Evolutionary conservation across 2,329 filamentous ascomycete genomes (phyloP).

Genomic region (Fusarium anguioides): DNA sequence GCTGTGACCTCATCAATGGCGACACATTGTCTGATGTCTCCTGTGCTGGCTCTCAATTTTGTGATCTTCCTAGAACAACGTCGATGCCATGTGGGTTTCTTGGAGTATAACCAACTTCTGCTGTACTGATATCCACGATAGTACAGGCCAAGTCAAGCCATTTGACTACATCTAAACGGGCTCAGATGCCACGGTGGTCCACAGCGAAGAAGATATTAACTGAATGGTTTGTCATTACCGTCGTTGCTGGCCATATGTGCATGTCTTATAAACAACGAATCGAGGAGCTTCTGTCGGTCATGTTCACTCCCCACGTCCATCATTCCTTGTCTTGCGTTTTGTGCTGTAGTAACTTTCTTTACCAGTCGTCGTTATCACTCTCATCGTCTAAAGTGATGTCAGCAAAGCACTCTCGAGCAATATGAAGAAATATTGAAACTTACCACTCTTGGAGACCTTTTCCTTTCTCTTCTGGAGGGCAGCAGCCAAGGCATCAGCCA

Average conservation of each 20-base stretch:
- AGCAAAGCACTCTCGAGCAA: slow-evolving; percentile 1
- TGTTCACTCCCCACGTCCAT: slow-evolving; percentile 4
- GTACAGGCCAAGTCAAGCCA: slow-evolving; percentile 26
- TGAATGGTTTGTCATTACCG: slow-evolving; percentile 9
- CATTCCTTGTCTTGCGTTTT: slow-evolving; percentile 27
- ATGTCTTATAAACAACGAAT: slow-evolving; percentile 8
- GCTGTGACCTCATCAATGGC: background rate
- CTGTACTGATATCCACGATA: slow-evolving; percentile 23
- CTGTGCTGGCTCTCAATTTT: slow-evolving; percentile 1
- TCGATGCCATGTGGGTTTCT: slow-evolving; percentile 34
- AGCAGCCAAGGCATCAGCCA: slow-evolving; percentile 85
- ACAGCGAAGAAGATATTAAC: slow-evolving; percentile 10
- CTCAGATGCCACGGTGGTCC: slow-evolving; percentile 6
- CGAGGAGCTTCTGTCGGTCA: slow-evolving; percentile 19
- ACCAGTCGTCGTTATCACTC: slow-evolving; percentile 80
- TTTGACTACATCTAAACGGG: slow-evolving; percentile 4
- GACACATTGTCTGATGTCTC: background rate
- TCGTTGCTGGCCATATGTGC: slow-evolving; percentile 10
- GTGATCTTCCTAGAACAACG: slow-evolving; percentile 20
- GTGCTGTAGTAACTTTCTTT: slow-evolving; percentile 28
- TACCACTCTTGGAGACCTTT: slow-evolving; percentile 95
- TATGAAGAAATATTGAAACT: slow-evolving; percentile 56
- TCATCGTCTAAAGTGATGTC: slow-evolving; percentile 72
- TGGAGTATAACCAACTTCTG: slow-evolving; percentile 26
- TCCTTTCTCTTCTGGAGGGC: slow-evolving; percentile 86